A percentile compares a stretch with the other conserved stretches of the same genome.
Evolutionary conservation across 1,284 basidiomycete species (phyloP).

Genomic region (Clitocybe nebularis): DNA sequence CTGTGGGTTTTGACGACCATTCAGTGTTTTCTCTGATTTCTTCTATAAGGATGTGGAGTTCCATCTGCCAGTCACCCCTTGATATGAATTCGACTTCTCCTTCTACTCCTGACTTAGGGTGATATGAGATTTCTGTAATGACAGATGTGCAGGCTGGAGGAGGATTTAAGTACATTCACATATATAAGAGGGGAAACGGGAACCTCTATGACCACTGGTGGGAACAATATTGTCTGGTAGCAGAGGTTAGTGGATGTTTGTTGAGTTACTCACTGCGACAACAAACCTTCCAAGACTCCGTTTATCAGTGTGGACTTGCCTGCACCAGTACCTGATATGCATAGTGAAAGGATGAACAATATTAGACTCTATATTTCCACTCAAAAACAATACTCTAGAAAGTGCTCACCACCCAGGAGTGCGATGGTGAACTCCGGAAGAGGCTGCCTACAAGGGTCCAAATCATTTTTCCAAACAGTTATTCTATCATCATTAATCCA

Average conservation of each 20-base stretch:
- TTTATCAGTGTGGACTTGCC: conserved; percentile 60
- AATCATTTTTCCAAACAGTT: too few relatives aligned
- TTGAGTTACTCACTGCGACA: too few relatives aligned
- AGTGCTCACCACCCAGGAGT: too few relatives aligned
- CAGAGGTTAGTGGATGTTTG: conserved; percentile 1
- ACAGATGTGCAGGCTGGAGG: conserved; percentile 60
- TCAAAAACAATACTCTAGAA: too few relatives aligned
- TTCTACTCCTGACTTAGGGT: conserved; percentile 49
- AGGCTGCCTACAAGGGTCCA: too few relatives aligned
- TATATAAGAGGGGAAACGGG: not conserved
- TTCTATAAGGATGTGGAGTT: conserved; percentile 54
- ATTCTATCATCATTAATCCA: too few relatives aligned
- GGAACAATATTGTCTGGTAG: conserved; percentile 55
- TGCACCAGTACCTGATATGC: conserved; percentile 61
- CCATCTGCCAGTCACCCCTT: conserved; percentile 51
- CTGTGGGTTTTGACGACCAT: conserved; percentile 55
- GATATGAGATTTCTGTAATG: conserved; percentile 59
- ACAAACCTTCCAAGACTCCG: conserved; percentile 58
- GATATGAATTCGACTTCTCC: conserved; percentile 58
- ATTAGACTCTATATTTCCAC: too few relatives aligned
- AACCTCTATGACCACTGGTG: conserved; percentile 60
- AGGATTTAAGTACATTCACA: conserved; percentile 5
- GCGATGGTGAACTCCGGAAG: too few relatives aligned
- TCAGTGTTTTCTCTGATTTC: conserved; percentile 54
- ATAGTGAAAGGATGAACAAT: too few relatives aligned